Conservation (phyloP, 2,329 filamentous ascomycete genomes). For the Talaromyces sp. region DNA sequence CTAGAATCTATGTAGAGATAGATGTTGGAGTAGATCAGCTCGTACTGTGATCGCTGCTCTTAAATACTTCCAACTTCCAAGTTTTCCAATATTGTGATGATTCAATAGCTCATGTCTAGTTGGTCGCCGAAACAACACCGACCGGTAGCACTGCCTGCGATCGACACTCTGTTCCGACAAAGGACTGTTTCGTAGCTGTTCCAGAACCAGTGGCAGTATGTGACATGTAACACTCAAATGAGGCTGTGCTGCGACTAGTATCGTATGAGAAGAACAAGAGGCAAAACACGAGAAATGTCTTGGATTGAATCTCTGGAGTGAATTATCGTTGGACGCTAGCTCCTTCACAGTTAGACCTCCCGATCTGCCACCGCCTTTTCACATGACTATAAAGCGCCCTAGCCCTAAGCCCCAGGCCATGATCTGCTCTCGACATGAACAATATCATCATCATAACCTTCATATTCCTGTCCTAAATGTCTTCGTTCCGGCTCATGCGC, state of each 20-base stretch:
- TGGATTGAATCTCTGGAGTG: neutral
- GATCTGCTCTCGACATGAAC: neutral
- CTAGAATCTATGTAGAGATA: neutral
- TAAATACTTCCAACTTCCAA: neutral
- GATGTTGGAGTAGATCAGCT: neutral
- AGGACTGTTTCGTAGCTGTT: neutral
- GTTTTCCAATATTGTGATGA: neutral
- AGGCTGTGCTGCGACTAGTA: neutral
- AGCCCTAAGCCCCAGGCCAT: neutral
- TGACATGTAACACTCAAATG: neutral
- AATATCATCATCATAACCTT: neutral
- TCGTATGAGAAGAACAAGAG: neutral
- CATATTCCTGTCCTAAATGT: conserved; percentile 9
- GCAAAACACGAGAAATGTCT: neutral
- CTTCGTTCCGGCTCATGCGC: conserved; percentile 23
- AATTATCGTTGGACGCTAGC: neutral
- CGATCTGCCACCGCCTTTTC: neutral
- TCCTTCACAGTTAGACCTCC: neutral
- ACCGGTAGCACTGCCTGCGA: neutral
- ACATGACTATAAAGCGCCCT: neutral
- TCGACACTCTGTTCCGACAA: neutral
- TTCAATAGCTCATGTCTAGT: neutral
- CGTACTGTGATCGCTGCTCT: neutral
- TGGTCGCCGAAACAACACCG: neutral
- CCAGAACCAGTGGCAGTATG: neutral